Evolutionary conservation across 345 rosid genomes (phyloP), one percentile per base, ranked within the genome.

Genomic region (Corchorus olitorius): DNA sequence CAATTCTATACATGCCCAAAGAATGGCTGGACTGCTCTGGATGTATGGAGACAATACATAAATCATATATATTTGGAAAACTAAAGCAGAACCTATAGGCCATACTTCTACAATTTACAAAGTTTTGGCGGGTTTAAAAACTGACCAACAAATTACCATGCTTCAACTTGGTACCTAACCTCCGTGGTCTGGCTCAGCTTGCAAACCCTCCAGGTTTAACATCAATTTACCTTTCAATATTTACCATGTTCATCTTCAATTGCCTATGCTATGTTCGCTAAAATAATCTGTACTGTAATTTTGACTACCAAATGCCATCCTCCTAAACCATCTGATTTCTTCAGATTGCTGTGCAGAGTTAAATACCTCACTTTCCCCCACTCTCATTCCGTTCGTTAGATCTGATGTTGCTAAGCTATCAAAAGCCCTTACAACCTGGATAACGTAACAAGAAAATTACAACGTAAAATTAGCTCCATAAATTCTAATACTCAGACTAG

Each of bases 241-340:
- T 70, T 87, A 79, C 79, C 63, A 58, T 66, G 61, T 75, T 72
- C 74, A 8, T 41, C 49, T 65, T 75, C 72, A 75, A 76, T 81
- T 75, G 72, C 78, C 85, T 14, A 45, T 48, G 76, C 86, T 79
- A 71, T 20, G 56, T 58, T 49, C 87, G 81, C 85, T 86, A 71
- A 87, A 85, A 81, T 84, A 96, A 65, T 90, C 93, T 70, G 96
- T 86, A 80, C 93, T 90, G 84, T 83, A 92, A 76, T 88, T 87
- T 80, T 92, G 97, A 80, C 90, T 88, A 43, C 97, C 97, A 72
- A 93, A 92, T 43, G 98, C 99, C 93, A 93, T 90, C 82, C 97
- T 92, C 80, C 77, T 87, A 83, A 93, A 89, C 84, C 88, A 83
- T 91, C 97, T 89, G 50, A 96, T 89, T 81, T 93, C 97, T 73